Evolutionary conservation across 2,329 filamentous ascomycete genomes (phyloP), one percentile per base, ranked within the genome.

Genomic region (Fusarium fracticaudum): DNA sequence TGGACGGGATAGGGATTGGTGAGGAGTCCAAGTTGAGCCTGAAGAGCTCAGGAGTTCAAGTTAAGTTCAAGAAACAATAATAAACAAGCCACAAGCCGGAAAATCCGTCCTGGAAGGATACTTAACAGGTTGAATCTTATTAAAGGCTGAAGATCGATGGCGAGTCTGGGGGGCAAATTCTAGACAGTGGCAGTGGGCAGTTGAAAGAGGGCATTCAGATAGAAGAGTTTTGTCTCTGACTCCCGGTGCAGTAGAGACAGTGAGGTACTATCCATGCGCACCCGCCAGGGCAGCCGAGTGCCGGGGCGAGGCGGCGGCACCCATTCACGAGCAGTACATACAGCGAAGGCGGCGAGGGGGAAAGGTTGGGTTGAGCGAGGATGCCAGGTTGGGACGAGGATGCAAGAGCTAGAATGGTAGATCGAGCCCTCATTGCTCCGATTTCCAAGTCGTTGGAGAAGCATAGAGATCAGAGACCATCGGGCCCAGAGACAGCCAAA

Each of bases 401-500:
- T 72, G 58, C 64, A 59, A 72, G 61, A 73, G 65, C 51, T 66
- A 55, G 62, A 76, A 80, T 64, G 43, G n/a, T 54, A 80, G 79
- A 82, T 82, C 67, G 61, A 58, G 64, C 73, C 62, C 80, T 77
- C 71, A 81, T 81, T 81, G 80, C 78, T 73, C 76, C 81, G 81
- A 83, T 83, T 76, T 71, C 72, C 75, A 81, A 61, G 73, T 53
- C 67, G 50, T 37, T 71, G 76, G 75, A 76, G 74, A 69, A 68
- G 53, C 61, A 35, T 66, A 40, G 68, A 51, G 78, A 81, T 80
- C 80, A 79, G 74, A 79, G 73, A 60, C 63, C 76, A 81, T 80
- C 77, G 77, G 67, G 60, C 64, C 72, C 69, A 69, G 20, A 64
- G 53, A 69, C 48, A 60, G 15, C 55, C 67, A 63, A 69, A 73